These are phyloP conservation scores for Boletus rufocinnamomeus DNA, from an alignment of 768 basidiomycete genomes.

Conservation along the genomic window DNA sequence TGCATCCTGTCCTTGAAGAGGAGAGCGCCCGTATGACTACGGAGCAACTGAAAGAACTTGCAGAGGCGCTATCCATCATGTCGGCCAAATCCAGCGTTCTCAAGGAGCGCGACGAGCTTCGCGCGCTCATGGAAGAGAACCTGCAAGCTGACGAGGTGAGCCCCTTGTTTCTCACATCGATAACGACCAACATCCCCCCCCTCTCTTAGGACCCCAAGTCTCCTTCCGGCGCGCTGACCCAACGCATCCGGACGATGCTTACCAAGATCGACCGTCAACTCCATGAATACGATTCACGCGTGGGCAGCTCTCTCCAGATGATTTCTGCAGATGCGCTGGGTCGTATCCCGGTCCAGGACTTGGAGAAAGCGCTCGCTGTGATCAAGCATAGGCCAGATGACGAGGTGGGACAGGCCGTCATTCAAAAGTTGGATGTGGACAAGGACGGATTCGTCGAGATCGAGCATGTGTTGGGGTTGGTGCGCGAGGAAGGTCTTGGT, in stretches of 20 bases:
- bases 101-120: conserved; percentile 93
- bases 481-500: conserved; percentile 87
- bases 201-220: conserved; percentile 68
- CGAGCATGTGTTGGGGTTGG: conserved; percentile 89
- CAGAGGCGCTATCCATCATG: conserved; percentile 85
- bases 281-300: conserved; percentile 86
- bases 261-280: conserved; percentile 94
- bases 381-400: conserved; percentile 94
- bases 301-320: conserved; percentile 82
- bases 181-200: not conserved
- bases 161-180: not conserved
- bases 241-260: conserved; percentile 94
- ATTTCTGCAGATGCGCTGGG: conserved; percentile 86
- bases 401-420: conserved; percentile 81
- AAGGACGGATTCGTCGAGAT: conserved; percentile 95
- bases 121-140: conserved; percentile 92
- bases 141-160: conserved; percentile 81
- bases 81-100: conserved; percentile 94
- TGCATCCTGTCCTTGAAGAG: conserved; percentile 59
- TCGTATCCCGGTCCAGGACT: conserved; percentile 83
- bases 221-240: conserved; percentile 85
- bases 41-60: conserved; percentile 92
- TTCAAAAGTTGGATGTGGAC: conserved; percentile 94
- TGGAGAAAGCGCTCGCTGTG: conserved; percentile 87
- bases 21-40: conserved; percentile 94